Base-by-base conservation (phyloP, 1,284 basidiomycete species). In the Nidula niveotomentosa region DNA sequence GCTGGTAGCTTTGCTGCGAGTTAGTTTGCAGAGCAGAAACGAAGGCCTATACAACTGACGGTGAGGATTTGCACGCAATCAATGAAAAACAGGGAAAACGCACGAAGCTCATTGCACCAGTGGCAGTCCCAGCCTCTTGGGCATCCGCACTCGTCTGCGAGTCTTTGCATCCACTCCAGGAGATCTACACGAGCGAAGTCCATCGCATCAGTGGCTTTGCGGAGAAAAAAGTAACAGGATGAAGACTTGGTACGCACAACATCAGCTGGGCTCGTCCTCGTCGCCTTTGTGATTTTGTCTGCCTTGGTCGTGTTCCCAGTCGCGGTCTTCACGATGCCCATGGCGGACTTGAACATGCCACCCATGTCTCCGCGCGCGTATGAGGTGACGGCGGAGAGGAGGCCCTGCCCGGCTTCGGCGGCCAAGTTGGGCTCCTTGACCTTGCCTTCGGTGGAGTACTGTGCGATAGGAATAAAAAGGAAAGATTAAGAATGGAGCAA, bases 111-210 rank as follows among this genome's bases (percentile, higher is more conserved):
- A 95, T 95, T 1, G 93, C 93, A 46, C 95, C 96, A 1, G 92
- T 94, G 4, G 90, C 93, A 53, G 81, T 76, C 1, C 93, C 93
- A 3, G 84, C 84, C 69, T 95, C 91, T 52, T 79, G 76, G 0
- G 94, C 90, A 67, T 98, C 95, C 10, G 95, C 95, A 64, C 91
- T 93, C 8, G 95, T 98, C 72, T 97, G 94, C 12, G 85, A 83
- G 67, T 98, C 95, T 66, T 94, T 95, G 74, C 95, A 97, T 5
- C 94, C 96, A 63, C 90, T 91, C 84, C 88, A 95, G 10, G 85
- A 86, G 35, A 92, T 88, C 77, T 79, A 56, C 30, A 30, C 30
- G 3, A 46, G 45, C 53, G 34, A 12, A 46, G 33, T 30, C 34
- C 8, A 52, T 43, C 7, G 15, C 17, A 23, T 52, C 36, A 18